Conservation (phyloP, 1,139 yeast species). For the Scheffersomyces lignicola region DNA sequence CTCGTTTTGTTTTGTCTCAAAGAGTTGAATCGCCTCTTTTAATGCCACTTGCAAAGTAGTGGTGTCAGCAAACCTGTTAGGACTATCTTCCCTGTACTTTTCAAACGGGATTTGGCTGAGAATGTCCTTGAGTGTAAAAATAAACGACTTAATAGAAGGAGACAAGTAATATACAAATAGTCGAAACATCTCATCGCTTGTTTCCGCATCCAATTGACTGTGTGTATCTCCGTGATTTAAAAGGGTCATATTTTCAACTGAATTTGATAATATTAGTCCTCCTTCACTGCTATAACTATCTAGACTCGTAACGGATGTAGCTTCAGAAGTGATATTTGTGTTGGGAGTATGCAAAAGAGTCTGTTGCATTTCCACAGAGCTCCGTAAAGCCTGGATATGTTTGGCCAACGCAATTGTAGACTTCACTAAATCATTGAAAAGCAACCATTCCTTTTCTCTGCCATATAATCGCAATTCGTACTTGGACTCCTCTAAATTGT, state of each 20-base stretch:
- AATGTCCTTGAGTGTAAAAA: slow-evolving; percentile 63
- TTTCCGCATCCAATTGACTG: slow-evolving; percentile 2
- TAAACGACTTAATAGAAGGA: slow-evolving; percentile 70
- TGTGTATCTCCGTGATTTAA: slow-evolving; percentile 15
- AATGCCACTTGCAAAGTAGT: slow-evolving; percentile 51
- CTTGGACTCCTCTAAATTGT: slow-evolving; percentile 58
- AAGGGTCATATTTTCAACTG: slow-evolving; percentile 25
- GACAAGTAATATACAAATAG: slow-evolving; percentile 67
- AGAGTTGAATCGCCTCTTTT: slow-evolving; percentile 51
- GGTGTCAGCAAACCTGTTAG: slow-evolving; percentile 35
- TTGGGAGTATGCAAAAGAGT: slow-evolving; percentile 37
- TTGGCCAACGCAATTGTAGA: slow-evolving; percentile 55
- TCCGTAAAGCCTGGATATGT: slow-evolving; percentile 65
- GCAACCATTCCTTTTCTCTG: slow-evolving; percentile 50
- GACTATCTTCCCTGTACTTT: slow-evolving; percentile 23
- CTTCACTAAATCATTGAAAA: slow-evolving; percentile 47
- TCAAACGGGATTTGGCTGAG: slow-evolving; percentile 62
- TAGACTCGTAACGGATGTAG: slow-evolving; percentile 14
- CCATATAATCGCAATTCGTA: slow-evolving; percentile 61
- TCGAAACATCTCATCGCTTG: slow-evolving; percentile 50
- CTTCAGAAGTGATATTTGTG: slow-evolving; percentile 9
- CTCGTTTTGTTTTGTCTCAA: slow-evolving; percentile 54
- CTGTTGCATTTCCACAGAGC: slow-evolving; percentile 70
- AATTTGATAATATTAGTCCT: slow-evolving; percentile 21
- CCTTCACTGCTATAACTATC: slow-evolving; percentile 15